Evolutionary conservation across 2,329 filamentous ascomycete species (phyloP).

Genomic region (Xylariaceae sp.): DNA sequence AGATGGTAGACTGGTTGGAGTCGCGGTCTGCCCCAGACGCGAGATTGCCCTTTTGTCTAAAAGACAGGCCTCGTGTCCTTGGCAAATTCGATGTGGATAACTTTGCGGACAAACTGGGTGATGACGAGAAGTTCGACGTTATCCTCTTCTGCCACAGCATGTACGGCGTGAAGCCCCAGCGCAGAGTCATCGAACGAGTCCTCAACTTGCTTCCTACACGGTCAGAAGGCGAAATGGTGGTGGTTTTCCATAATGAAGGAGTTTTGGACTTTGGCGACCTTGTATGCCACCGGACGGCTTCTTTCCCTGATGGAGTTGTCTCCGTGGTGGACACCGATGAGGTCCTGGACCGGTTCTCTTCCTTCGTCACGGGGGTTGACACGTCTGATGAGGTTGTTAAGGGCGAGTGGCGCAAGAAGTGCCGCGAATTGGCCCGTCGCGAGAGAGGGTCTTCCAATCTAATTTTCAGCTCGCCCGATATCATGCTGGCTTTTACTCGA

Average conservation of each 20-base stretch:
- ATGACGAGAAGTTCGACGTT: slow-evolving; percentile 44
- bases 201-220: slow-evolving; percentile 42
- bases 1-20: slow-evolving; percentile 40
- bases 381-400: slow-evolving; percentile 34
- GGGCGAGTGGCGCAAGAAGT: slow-evolving; percentile 46
- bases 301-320: slow-evolving; percentile 42
- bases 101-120: slow-evolving; percentile 11
- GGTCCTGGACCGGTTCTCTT: slow-evolving; percentile 45
- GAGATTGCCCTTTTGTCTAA: slow-evolving; percentile 37
- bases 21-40: slow-evolving; percentile 16
- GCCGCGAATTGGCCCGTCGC: slow-evolving; percentile 41
- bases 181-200: slow-evolving; percentile 40
- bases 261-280: slow-evolving; percentile 42
- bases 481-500: slow-evolving; percentile 48
- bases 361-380: slow-evolving; percentile 46
- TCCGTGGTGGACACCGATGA: slow-evolving; percentile 41
- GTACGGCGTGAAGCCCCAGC: slow-evolving; percentile 52
- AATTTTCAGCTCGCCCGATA: slow-evolving; percentile 43
- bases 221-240: slow-evolving; percentile 40
- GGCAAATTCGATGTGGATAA: slow-evolving; percentile 35
- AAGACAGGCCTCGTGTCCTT: slow-evolving; percentile 36
- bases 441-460: slow-evolving; percentile 38
- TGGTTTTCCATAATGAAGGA: slow-evolving; percentile 51
- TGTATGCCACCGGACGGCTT: slow-evolving; percentile 42
- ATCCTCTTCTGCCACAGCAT: slow-evolving; percentile 60